These are phyloP conservation scores for Cercospora sojina DNA, from an alignment of 2,329 filamentous ascomycete genomes.

Conservation along the genomic window DNA sequence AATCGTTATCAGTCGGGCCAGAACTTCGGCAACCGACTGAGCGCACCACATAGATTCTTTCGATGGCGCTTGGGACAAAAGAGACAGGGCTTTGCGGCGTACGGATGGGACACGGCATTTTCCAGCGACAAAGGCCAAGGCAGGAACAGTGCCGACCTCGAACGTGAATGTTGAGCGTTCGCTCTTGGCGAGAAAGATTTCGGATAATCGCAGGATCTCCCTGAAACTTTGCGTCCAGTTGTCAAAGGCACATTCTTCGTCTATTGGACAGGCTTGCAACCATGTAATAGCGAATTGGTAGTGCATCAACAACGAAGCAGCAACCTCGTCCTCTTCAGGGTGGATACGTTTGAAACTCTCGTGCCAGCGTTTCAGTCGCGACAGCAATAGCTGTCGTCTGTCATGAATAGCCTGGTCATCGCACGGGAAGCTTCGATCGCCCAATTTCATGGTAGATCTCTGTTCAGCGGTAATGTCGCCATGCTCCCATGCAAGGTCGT, in stretches of 20 bases:
- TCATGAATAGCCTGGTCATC: neutral
- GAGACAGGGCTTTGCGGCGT: slow-evolving; percentile 26
- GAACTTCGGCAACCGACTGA: slow-evolving; percentile 19
- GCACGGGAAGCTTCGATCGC: slow-evolving; percentile 2
- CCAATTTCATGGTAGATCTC: slow-evolving; percentile 4
- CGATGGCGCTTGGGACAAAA: slow-evolving; percentile 24
- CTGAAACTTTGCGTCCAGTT: slow-evolving; percentile 26
- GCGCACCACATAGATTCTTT: slow-evolving; percentile 32
- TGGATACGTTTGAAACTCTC: slow-evolving; percentile 11
- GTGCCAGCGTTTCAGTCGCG: slow-evolving; percentile 13
- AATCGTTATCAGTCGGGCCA: slow-evolving; percentile 23
- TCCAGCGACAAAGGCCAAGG: slow-evolving; percentile 28
- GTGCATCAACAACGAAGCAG: slow-evolving; percentile 23
- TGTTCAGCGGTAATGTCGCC: slow-evolving; percentile 4
- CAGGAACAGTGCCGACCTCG: slow-evolving; percentile 26
- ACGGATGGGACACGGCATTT: slow-evolving; percentile 31
- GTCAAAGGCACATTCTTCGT: slow-evolving; percentile 26
- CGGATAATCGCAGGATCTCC: slow-evolving; percentile 23
- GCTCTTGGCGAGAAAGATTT: slow-evolving; percentile 17
- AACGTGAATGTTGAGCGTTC: slow-evolving; percentile 29
- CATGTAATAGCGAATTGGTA: slow-evolving; percentile 26
- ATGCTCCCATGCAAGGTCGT: neutral
- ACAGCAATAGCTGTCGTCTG: neutral
- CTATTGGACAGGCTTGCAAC: slow-evolving; percentile 22
- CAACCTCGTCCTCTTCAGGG: slow-evolving; percentile 9